These are phyloP conservation scores for Phycomyces nitens DNA, from an alignment of 192 early-diverging fungal species.

Conservation along the genomic window DNA sequence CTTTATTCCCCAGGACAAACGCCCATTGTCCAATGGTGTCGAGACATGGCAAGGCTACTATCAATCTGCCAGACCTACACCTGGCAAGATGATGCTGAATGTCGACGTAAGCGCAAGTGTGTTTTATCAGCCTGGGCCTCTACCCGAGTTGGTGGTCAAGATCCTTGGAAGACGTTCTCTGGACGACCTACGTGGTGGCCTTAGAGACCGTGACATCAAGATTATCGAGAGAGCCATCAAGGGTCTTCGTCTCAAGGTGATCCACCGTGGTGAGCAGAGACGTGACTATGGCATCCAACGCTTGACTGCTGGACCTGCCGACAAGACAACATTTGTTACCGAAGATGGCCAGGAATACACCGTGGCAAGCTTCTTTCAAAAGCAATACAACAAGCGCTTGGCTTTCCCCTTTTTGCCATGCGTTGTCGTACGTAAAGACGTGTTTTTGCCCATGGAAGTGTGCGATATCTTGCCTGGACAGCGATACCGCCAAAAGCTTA, in stretches of 20 bases:
- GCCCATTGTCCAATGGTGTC: conserved; percentile 60
- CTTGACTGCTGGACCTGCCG: conserved; percentile 64
- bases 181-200: conserved; percentile 48
- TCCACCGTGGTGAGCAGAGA: conserved; percentile 61
- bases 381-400: conserved; percentile 68
- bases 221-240: conserved; percentile 53
- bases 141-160: conserved; percentile 68
- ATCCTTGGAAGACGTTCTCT: conserved; percentile 52
- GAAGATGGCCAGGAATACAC: conserved; percentile 51
- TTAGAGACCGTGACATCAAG: conserved; percentile 40
- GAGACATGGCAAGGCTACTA: conserved; percentile 95
- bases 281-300: conserved; percentile 73
- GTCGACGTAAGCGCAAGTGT: conserved; percentile 68
- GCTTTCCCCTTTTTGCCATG: conserved; percentile 80
- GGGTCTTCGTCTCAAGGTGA: conserved; percentile 51
- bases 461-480: conserved; percentile 82
- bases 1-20: conserved; percentile 70
- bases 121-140: conserved; percentile 62
- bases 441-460: conserved; percentile 88
- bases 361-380: conserved; percentile 77
- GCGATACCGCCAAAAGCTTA: conserved; percentile 76
- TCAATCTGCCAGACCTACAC: conserved; percentile 77
- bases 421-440: conserved; percentile 66
- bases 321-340: conserved; percentile 66
- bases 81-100: conserved; percentile 74